These are phyloP conservation scores for Metarhizium sp. DNA, from an alignment of 2,329 filamentous ascomycete species.

Conservation along the genomic window DNA sequence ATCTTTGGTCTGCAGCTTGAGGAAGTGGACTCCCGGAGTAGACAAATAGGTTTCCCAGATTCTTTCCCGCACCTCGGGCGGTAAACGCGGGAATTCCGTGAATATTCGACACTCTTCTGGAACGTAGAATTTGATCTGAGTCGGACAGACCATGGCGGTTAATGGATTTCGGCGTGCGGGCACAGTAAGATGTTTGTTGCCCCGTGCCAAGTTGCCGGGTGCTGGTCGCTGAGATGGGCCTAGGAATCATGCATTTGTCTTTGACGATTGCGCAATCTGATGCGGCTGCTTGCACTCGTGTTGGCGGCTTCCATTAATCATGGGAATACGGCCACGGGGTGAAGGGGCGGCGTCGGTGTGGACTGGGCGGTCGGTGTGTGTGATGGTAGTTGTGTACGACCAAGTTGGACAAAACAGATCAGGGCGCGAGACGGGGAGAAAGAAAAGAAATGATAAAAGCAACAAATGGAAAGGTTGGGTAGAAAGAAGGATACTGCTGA, in stretches of 20 bases:
- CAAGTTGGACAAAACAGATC: neutral
- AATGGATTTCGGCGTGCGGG: neutral
- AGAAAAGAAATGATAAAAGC: neutral
- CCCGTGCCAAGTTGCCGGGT: neutral
- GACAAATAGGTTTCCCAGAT: slow-evolving; percentile 23
- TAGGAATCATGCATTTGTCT: neutral
- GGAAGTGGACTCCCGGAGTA: slow-evolving; percentile 25
- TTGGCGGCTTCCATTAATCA: neutral
- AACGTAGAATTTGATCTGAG: slow-evolving; percentile 21
- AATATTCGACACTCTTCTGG: slow-evolving; percentile 22
- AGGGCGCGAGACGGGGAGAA: neutral
- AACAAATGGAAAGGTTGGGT: neutral
- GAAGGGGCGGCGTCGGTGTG: neutral
- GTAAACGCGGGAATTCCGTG: slow-evolving; percentile 21
- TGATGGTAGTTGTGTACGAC: neutral
- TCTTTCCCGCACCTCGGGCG: slow-evolving; percentile 23
- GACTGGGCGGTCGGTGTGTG: neutral
- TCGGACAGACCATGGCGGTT: neutral
- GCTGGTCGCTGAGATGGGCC: neutral
- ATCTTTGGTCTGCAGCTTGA: slow-evolving; percentile 17
- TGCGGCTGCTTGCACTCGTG: neutral
- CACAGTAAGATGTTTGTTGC: neutral
- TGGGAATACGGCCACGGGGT: neutral
- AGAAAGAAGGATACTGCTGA: neutral
- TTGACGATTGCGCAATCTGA: neutral